These are phyloP conservation scores for Trichoderma reesei DNA, from an alignment of 495 filamentous ascomycete genomes.

Conservation along the genomic window DNA sequence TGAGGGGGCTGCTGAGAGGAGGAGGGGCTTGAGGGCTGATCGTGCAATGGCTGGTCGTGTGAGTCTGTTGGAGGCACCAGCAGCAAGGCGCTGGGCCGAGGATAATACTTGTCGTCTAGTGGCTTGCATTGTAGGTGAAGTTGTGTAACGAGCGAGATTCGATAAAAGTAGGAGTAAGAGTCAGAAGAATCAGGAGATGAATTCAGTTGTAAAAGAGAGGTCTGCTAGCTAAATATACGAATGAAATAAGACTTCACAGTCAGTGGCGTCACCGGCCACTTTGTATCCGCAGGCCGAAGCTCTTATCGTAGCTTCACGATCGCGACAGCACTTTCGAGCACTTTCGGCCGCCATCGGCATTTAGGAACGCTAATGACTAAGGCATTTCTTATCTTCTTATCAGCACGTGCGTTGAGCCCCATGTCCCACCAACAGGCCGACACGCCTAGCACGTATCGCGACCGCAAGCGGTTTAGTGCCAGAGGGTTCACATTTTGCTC, in stretches of 20 bases:
- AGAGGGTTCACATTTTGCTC: constrained; percentile 11
- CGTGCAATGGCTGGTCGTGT: not conserved
- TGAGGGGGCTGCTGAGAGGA: not conserved
- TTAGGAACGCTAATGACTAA: not conserved
- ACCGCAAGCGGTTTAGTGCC: constrained; percentile 7
- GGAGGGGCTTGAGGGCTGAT: not conserved
- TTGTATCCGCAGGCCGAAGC: not conserved
- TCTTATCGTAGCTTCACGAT: constrained; percentile 7
- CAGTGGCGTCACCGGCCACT: not conserved
- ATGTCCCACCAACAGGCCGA: not conserved
- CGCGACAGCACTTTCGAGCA: not conserved
- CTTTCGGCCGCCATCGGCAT: not conserved
- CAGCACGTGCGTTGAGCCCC: constrained; percentile 8
- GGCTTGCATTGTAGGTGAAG: constrained; percentile 8
- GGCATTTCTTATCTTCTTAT: not conserved
- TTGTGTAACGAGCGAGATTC: not conserved
- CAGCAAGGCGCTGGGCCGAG: constrained; percentile 9
- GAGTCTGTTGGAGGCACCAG: not conserved
- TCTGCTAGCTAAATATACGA: not conserved
- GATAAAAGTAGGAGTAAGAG: not conserved
- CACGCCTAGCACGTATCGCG: not conserved
- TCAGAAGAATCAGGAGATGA: not conserved
- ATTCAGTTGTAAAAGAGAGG: not conserved
- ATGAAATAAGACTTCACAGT: not conserved
- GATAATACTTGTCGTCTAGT: constrained; percentile 2